Percentiles rank a stretch among this genome's conserved stretches.
phyloP scores from a whole-genome alignment of 768 basidiomycete genomes.

The Russula vinacea region DNA sequence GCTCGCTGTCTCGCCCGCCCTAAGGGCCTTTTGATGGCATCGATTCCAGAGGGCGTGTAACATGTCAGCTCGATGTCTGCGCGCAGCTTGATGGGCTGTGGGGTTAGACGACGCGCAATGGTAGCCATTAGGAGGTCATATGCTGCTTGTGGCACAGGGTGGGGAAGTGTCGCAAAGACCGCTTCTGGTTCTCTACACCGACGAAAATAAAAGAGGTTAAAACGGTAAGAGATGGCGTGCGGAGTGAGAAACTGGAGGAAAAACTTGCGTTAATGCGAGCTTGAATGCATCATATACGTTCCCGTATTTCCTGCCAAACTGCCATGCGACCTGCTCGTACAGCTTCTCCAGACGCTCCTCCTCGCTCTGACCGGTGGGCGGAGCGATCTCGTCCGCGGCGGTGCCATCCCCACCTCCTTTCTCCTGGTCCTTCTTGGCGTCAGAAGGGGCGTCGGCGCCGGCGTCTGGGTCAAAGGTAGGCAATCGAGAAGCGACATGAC shows the following conservation, averaged over 20 bases:
- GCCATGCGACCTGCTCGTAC: slow-evolving; percentile 92
- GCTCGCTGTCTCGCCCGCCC: slow-evolving; percentile 83
- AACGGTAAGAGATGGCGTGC: neutral
- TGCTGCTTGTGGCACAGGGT: slow-evolving; percentile 55
- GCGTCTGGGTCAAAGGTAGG: slow-evolving; percentile 42
- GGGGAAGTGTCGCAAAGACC: slow-evolving; percentile 71
- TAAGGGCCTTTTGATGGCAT: slow-evolving; percentile 91
- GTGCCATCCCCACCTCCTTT: slow-evolving; percentile 44
- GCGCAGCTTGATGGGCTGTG: slow-evolving; percentile 97
- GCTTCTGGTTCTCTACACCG: slow-evolving; percentile 62
- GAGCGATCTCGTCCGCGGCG: slow-evolving; percentile 43
- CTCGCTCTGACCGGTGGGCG: slow-evolving; percentile 50
- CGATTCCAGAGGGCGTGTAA: slow-evolving; percentile 92
- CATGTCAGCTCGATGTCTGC: slow-evolving; percentile 98
- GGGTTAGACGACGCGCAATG: slow-evolving; percentile 92
- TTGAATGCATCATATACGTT: slow-evolving; percentile 99
- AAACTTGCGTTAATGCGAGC: slow-evolving; percentile 80
- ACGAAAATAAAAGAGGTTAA: slow-evolving; percentile 5
- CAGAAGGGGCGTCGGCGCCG: slow-evolving; percentile 27
- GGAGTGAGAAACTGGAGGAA: neutral
- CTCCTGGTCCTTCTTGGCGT: slow-evolving; percentile 46
- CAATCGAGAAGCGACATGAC: slow-evolving; percentile 85
- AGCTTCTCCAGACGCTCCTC: slow-evolving; percentile 79
- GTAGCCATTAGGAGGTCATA: slow-evolving; percentile 66
- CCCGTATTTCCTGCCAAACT: slow-evolving; percentile 85